Evolutionary conservation across 75 land plant genomes (phyloP), one percentile per base, ranked within the genome.

Genomic region (Azolla pinnata): DNA sequence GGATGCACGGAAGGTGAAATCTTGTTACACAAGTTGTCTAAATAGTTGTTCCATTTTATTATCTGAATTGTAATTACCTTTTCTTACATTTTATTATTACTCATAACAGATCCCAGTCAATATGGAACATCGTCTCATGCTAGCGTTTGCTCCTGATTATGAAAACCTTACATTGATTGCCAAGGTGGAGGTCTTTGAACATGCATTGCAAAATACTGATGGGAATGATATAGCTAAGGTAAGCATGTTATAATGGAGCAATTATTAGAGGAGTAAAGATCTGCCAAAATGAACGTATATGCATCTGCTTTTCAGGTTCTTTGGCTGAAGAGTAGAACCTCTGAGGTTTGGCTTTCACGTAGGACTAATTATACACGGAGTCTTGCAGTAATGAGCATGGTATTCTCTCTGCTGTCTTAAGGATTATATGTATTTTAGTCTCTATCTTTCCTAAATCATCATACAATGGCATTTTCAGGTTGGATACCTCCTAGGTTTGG

Each of bases 361-460:
- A 75, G 99, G 29, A 95, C 99, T 31, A 95, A 95, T 56, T 95
- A 89, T 49, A 86, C 99, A 8, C 79, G 99, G 70, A 95, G 99
- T 62, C 75, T 95, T 63, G 99, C 96, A 42, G 99, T 95, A 20
- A 95, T 95, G 99, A 95, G 99, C 67, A 95, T 95, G 99, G 99
- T 95, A 74, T 34, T 55, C 33, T 8, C 29, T 8, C 1, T 67
- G 12, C 23, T 27, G 46, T 29, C 30, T 48, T 26, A 27, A 42
- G 24, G 55, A 33, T n/a, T 29, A 18, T 50, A 14, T 31, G 10
- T 20, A 9, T 17, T 48, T n/a, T 4, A 30, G 10, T 18, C 21
- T 17, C 4, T 48, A 49, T 53, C 4, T 27, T 9, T 23, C 25
- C 3, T 25, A 45, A 60, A n/a, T 25, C 23, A 38, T 16, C 33